Evolutionary conservation across 306 rosid genomes (phyloP), one percentile per base, ranked within the genome.

Genomic region (Rosa lucieae): DNA sequence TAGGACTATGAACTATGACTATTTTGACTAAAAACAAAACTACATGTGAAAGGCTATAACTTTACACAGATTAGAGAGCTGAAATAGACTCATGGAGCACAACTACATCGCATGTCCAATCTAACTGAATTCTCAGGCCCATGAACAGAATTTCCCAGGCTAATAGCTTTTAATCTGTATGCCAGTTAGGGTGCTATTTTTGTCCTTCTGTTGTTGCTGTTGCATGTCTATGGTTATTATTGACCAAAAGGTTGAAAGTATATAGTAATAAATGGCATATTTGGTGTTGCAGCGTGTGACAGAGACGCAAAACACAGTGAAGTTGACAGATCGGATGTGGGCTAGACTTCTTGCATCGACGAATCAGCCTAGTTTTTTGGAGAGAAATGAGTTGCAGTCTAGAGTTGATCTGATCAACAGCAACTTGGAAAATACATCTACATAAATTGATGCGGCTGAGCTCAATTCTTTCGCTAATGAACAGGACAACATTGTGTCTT

Each of bases 271-370:
- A 77, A 76, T 35, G 48, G 39, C 42, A 46, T 67, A 72, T 65
- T 61, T 80, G 80, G 72, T 72, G 52, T 87, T 86, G 88, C 88
- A 92, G 99, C 87, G 91, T 52, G 99, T 95, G 82, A 92, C 98
- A 0, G 98, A 92, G 87, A 90, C 63, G 8, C 87, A 69, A 82
- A 87, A 92, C 63, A 92, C 85, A 6, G 96, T 92, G 18, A 44
- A 67, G 79, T 79, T 95, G 77, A 91, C 92, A 0, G 97, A 85
- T 52, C 87, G 98, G 79, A 90, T 92, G 97, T 95, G 99, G 98
- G 99, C 96, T 72, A 92, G 98, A 78, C 92, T 92, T 90, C 97
- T 95, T 78, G 93, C 91, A 69, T 95, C 99, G 1, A 95, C 97
- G 18, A 92, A 95, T 75, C 99, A 95, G 75, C 99, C 99, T 56